Conservation (phyloP, 2,329 filamentous ascomycete genomes). For the Phialophora macrospora region DNA sequence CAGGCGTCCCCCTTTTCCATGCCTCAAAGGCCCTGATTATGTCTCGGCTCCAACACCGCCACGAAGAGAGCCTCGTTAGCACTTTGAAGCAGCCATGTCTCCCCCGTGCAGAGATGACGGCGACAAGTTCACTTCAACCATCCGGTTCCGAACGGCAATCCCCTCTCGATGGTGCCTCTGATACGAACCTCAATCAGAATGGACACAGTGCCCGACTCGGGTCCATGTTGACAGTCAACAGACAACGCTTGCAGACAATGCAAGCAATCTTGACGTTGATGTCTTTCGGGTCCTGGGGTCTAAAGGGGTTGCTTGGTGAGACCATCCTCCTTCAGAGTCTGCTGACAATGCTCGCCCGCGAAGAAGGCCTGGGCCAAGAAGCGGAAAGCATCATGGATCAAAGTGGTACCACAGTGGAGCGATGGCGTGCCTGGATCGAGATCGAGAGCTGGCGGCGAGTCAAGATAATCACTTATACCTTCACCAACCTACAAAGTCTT, state of each 20-base stretch:
- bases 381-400: not conserved
- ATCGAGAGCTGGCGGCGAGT: slow-evolving; percentile 8
- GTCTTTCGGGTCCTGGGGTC: slow-evolving; percentile 13
- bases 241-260: slow-evolving; percentile 11
- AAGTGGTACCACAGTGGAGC: not conserved
- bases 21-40: slow-evolving; percentile 43
- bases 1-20: slow-evolving; percentile 54
- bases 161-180: not conserved
- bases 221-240: not conserved
- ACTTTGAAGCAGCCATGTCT: not conserved
- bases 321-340: slow-evolving; percentile 11
- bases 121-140: not conserved
- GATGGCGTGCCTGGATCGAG: slow-evolving; percentile 5
- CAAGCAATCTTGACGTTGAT: slow-evolving; percentile 10
- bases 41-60: slow-evolving; percentile 1
- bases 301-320: slow-evolving; percentile 10
- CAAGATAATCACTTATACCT: slow-evolving; percentile 17
- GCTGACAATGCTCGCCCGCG: slow-evolving; percentile 3
- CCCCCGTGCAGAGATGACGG: not conserved
- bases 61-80: slow-evolving; percentile 58
- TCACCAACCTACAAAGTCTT: slow-evolving; percentile 5
- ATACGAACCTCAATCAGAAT: not conserved
- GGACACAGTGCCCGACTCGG: not conserved
- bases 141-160: not conserved
- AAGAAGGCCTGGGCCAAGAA: slow-evolving; percentile 4